Evolutionary conservation across 1,139 yeast genomes (phyloP).

Genomic region (Suzukiozyma palmioleophila): DNA sequence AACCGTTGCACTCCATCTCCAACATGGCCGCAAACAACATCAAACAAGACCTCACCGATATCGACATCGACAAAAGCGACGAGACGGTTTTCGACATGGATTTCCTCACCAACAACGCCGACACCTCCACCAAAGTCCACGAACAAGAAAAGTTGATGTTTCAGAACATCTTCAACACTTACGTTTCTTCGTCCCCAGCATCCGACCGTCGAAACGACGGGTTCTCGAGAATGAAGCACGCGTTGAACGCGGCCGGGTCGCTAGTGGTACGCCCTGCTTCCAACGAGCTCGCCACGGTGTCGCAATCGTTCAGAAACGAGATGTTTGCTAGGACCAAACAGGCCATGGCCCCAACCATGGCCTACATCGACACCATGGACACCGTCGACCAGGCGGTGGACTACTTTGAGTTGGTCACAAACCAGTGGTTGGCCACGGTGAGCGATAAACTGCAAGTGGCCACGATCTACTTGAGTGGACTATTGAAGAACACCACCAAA

Average conservation of each 20-base stretch:
- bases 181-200: conserved; percentile 12
- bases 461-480: conserved; percentile 4
- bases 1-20: not conserved
- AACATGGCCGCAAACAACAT: conserved; percentile 4
- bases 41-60: conserved; percentile 7
- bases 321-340: conserved; percentile 15
- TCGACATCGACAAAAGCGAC: conserved; percentile 14
- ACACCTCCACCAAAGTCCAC: conserved; percentile 7
- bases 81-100: conserved; percentile 15
- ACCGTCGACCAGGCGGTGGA: conserved; percentile 12
- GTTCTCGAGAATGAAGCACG: conserved; percentile 2
- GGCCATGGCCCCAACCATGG: conserved; percentile 24
- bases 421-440: conserved; percentile 11
- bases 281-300: conserved; percentile 7
- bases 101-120: conserved; percentile 8
- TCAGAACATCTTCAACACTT: conserved; percentile 19
- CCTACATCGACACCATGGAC: conserved; percentile 14
- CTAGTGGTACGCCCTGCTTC: conserved; percentile 2
- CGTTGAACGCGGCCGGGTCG: conserved; percentile 4
- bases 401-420: conserved; percentile 14
- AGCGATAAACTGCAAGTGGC: not conserved
- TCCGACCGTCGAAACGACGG: conserved; percentile 1
- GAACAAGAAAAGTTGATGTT: conserved; percentile 22
- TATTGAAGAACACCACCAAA: conserved; percentile 5
- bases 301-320: conserved; percentile 10